Conservation (phyloP, 2,329 filamentous ascomycete species). For the Sclerotinia spermophila region DNA sequence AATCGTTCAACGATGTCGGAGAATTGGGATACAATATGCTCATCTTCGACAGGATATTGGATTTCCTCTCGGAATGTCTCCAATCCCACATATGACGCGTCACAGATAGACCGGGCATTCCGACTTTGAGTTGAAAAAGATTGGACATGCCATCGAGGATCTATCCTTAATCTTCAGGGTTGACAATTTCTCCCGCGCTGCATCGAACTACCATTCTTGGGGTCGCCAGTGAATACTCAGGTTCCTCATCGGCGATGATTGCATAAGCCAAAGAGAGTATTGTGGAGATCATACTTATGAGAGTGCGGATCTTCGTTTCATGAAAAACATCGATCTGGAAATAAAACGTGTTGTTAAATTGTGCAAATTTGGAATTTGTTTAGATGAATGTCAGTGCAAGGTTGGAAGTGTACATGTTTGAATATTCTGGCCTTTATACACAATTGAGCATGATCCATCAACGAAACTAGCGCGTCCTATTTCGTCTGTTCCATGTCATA, state of each 20-base stretch:
- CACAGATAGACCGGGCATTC: background rate
- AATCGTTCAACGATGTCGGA: background rate
- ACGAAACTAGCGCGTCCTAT: no score
- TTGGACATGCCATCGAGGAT: background rate
- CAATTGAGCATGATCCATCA: no score
- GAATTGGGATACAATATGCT: conserved; percentile 35
- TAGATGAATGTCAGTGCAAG: background rate
- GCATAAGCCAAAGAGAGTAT: background rate
- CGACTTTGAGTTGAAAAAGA: background rate
- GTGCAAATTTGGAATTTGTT: background rate
- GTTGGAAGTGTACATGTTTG: no score
- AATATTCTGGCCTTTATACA: no score
- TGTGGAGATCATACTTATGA: background rate
- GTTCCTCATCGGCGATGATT: background rate
- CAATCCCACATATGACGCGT: conserved; percentile 18
- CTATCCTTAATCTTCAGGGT: background rate
- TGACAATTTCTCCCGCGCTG: background rate
- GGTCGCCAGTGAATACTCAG: no score
- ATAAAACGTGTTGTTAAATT: no score
- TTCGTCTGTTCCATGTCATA: no score
- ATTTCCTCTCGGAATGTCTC: conserved; percentile 47
- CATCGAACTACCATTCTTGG: no score
- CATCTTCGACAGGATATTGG: conserved; percentile 66
- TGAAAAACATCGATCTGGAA: no score
- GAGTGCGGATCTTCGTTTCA: background rate